Percentiles rank a stretch among this genome's conserved stretches.
Evolutionary conservation across 179 eudicot species (phyloP).

Genomic region (Silene coronaria): DNA sequence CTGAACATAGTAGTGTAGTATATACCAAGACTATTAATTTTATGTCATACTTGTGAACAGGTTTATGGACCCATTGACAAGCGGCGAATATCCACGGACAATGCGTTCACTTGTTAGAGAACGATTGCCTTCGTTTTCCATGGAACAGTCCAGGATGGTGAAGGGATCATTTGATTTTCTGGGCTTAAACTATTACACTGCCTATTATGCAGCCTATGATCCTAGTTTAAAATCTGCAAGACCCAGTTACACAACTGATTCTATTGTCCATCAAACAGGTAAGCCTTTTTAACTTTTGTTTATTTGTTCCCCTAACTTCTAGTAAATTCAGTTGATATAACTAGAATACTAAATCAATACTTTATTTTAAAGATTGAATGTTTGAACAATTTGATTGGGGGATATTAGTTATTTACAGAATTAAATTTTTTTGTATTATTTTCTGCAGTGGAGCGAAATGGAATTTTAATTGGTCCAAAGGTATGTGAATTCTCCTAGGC

Average conservation of each 20-base stretch:
- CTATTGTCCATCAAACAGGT: conserved; percentile 27
- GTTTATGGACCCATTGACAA: conserved; percentile 38
- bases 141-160: conserved; percentile 31
- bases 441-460: conserved; percentile 34
- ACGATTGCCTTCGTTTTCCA: conserved; percentile 41
- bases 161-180: conserved; percentile 54
- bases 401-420: not conserved
- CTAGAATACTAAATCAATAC: too few species aligned
- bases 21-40: not conserved
- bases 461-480: conserved; percentile 38
- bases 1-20: too few species aligned
- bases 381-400: not conserved
- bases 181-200: conserved; percentile 53
- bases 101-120: conserved; percentile 35
- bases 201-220: conserved; percentile 33
- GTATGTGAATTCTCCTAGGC: conserved; percentile 12
- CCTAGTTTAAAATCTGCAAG: conserved; percentile 9
- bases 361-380: too few species aligned
- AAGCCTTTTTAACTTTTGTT: conserved; percentile 20
- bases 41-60: conserved; percentile 18
- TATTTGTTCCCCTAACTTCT: not conserved
- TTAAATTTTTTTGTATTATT: not conserved
- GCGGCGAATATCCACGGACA: conserved; percentile 44
- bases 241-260: conserved; percentile 32
- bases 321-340: too few species aligned